Evolutionary conservation across 495 filamentous ascomycete genomes (phyloP), one percentile per base, ranked within the genome.

Genomic region (Trichoderma virens): DNA sequence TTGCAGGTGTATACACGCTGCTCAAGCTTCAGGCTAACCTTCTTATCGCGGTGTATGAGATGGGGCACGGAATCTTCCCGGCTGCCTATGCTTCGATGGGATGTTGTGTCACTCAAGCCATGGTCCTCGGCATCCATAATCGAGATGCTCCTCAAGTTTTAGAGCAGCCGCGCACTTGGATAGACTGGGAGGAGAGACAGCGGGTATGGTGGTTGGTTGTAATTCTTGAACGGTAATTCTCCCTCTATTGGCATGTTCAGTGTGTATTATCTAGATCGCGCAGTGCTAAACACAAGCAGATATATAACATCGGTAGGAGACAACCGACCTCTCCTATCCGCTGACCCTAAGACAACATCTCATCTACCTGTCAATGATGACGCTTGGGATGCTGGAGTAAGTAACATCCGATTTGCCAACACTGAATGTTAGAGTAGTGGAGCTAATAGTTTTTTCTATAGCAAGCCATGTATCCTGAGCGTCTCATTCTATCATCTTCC

Each of bases 41-140:
- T n/a, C 71, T 83, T 30, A 69, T 83, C 31, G 67, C 75, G 13
- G 64, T 79, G n/a, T 83, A 78, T 65, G 80, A 82, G 65, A 66
- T 76, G 39, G 79, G 79, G 1, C 79, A 82, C 47, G 73, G 72
- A 20, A 78, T 82, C 35, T 80, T 79, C 59, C 80, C 80, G 2
- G 74, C 76, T 8, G 80, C 80, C 14, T 81, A 77, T 69, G 75
- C 82, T 66, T 71, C 73, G 11, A 69, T 76, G 20, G 80, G 73
- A 5, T 67, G 67, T 64, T 80, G 78, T 41, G 61, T 63, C 5
- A 56, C 51, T 4, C 51, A 56, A 16, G 51, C 51, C 51, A 56
- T 56, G 51, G 27, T 25, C 25, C 51, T 56, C 25, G 51, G 51
- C 13, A 56, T 56, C 2, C 51, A 56, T 31, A 28, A 56, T 30